Conservation (phyloP, 495 filamentous ascomycete genomes). For the Penicillium odoratum region DNA sequence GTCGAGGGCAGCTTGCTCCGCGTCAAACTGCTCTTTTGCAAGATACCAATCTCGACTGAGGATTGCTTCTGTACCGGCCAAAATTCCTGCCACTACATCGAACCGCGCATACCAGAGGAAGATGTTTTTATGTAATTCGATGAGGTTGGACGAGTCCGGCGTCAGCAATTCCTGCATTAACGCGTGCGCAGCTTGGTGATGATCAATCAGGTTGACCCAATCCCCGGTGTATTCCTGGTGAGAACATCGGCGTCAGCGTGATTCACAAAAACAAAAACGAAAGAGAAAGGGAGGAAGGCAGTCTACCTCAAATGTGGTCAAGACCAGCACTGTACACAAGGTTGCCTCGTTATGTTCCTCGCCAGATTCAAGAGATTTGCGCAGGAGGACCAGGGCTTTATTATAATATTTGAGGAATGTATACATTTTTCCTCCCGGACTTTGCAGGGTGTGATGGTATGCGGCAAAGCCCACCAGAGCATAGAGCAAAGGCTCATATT, state of each 20-base stretch:
- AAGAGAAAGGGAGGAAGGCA: not conserved
- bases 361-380: constrained; percentile 66
- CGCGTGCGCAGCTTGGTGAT: constrained; percentile 86
- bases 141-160: constrained; percentile 71
- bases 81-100: constrained; percentile 78
- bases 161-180: constrained; percentile 77
- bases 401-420: constrained; percentile 91
- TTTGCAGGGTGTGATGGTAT: constrained; percentile 75
- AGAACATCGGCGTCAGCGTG: constrained; percentile 2
- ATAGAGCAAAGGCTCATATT: constrained; percentile 80
- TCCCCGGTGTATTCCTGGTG: constrained; percentile 83
- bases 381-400: constrained; percentile 73
- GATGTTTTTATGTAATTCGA: constrained; percentile 65
- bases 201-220: constrained; percentile 87
- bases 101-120: constrained; percentile 88
- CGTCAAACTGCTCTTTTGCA: constrained; percentile 60
- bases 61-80: constrained; percentile 74
- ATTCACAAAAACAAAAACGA: not conserved
- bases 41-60: constrained; percentile 82
- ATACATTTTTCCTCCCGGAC: constrained; percentile 67
- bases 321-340: constrained; percentile 83
- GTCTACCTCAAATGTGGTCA: constrained; percentile 88
- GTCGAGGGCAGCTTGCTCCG: constrained; percentile 53
- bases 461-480: constrained; percentile 89
- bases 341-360: constrained; percentile 73